Conservation (phyloP, 78 protist genomes). For the Thecamonas trahens region DNA sequence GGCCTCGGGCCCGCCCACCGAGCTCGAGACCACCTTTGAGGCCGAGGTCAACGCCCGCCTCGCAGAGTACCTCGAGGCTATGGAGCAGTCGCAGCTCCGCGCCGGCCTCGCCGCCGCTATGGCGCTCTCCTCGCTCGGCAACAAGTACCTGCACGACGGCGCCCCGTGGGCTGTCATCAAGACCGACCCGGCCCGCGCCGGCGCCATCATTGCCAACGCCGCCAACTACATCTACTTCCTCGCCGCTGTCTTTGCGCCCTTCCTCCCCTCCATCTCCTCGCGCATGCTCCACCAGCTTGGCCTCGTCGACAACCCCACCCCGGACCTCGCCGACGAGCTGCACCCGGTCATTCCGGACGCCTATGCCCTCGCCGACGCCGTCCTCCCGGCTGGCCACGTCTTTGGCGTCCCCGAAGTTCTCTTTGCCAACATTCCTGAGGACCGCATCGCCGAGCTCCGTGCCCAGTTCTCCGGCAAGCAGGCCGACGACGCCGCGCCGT, state of each 20-base stretch:
- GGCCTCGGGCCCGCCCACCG: background rate
- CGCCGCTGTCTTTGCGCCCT: conserved; percentile 58
- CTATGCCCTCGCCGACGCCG: conserved; percentile 28
- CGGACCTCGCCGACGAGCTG: background rate
- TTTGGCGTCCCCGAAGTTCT: conserved; percentile 14
- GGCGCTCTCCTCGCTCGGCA: conserved; percentile 41
- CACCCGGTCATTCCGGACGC: conserved; percentile 2
- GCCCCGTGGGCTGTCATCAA: conserved; percentile 51
- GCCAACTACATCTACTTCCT: conserved; percentile 25
- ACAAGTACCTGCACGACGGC: conserved; percentile 51
- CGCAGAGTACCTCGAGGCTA: conserved; percentile 4
- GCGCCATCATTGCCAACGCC: conserved; percentile 29
- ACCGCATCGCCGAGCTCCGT: background rate
- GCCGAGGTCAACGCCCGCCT: conserved; percentile 7
- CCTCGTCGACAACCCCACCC: background rate
- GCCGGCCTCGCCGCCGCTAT: conserved; percentile 50
- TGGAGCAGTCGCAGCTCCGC: conserved; percentile 23
- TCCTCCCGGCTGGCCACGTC: conserved; percentile 11
- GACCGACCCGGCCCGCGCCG: conserved; percentile 22
- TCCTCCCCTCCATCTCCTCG: conserved; percentile 44
- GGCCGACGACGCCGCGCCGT: background rate
- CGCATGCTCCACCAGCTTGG: background rate
- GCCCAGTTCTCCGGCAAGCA: background rate
- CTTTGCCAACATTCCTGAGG: background rate
- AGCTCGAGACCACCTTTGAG: background rate